These are phyloP conservation scores for Daucus carota DNA, from an alignment of 129 eudicot species.

Conservation along the genomic window DNA sequence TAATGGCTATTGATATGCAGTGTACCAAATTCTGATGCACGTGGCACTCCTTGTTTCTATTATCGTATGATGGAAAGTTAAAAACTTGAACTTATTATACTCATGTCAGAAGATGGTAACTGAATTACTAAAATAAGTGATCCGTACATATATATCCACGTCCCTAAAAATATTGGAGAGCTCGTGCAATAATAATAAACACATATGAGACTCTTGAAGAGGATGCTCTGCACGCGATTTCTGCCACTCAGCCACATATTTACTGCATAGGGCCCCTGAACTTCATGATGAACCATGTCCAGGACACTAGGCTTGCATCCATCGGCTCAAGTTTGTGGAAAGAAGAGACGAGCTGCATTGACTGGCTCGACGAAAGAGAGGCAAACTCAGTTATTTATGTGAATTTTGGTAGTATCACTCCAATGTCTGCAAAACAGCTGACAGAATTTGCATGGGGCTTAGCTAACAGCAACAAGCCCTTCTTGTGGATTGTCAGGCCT, in stretches of 20 bases:
- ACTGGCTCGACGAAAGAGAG: conserved; percentile 49
- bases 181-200: conserved; percentile 42
- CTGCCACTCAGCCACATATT: conserved; percentile 17
- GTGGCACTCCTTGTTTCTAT: not conserved
- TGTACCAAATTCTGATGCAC: not conserved
- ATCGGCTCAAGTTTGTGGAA: conserved; percentile 49
- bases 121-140: not conserved
- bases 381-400: conserved; percentile 54
- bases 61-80: not conserved
- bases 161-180: not conserved
- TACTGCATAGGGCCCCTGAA: conserved; percentile 46
- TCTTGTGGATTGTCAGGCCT: conserved; percentile 60
- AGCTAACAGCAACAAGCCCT: conserved; percentile 45
- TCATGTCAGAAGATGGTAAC: not conserved
- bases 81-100: not conserved
- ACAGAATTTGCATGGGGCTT: conserved; percentile 68
- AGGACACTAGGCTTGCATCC: conserved; percentile 21
- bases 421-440: conserved; percentile 41
- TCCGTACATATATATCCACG: not conserved
- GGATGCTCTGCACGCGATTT: conserved; percentile 25
- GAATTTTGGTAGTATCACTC: conserved; percentile 58
- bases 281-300: conserved; percentile 26
- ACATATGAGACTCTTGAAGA: conserved; percentile 51
- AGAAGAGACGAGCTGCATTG: conserved; percentile 47
- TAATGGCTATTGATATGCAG: not conserved